phyloP scores from a whole-genome alignment of 768 basidiomycete genomes.

The Rhodotorula paludigena region DNA sequence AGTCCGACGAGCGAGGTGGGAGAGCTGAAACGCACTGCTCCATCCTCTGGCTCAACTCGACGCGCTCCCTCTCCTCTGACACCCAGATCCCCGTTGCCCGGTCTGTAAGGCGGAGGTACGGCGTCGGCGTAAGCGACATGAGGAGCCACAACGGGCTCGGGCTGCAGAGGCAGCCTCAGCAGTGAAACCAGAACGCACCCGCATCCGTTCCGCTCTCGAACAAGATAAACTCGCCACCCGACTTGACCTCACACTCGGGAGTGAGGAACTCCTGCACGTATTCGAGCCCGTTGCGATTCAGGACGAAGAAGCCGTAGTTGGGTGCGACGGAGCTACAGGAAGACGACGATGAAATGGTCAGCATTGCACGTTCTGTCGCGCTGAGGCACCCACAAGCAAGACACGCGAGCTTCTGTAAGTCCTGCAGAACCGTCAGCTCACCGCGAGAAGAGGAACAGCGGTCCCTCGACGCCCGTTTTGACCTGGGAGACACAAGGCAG shows the following conservation, averaged over 20 bases:
- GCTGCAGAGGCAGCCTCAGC: neutral
- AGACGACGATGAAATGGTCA: neutral
- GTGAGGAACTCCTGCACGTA: constrained; percentile 40
- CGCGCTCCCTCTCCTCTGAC: constrained; percentile 40
- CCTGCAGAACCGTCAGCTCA: neutral
- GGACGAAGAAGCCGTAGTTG: constrained; percentile 41
- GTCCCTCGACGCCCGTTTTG: constrained; percentile 41
- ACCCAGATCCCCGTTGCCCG: constrained; percentile 42
- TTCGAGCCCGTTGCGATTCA: constrained; percentile 41
- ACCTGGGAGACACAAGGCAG: constrained; percentile 11
- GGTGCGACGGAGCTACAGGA: constrained; percentile 26
- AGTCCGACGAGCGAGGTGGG: too few relatives aligned
- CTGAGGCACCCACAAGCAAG: neutral
- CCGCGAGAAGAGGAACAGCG: constrained; percentile 42
- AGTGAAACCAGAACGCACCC: neutral
- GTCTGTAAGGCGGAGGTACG: constrained; percentile 14
- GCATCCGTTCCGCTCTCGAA: constrained; percentile 24
- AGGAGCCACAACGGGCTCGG: neutral
- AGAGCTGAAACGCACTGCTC: constrained; percentile 22
- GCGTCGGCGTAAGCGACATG: too few relatives aligned
- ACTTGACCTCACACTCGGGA: constrained; percentile 33
- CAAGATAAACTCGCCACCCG: constrained; percentile 40
- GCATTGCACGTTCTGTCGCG: neutral
- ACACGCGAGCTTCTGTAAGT: too few relatives aligned
- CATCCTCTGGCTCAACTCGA: constrained; percentile 36